Conservation (phyloP, 202 grass and related monocot genomes). For the Panicum hallii region DNA sequence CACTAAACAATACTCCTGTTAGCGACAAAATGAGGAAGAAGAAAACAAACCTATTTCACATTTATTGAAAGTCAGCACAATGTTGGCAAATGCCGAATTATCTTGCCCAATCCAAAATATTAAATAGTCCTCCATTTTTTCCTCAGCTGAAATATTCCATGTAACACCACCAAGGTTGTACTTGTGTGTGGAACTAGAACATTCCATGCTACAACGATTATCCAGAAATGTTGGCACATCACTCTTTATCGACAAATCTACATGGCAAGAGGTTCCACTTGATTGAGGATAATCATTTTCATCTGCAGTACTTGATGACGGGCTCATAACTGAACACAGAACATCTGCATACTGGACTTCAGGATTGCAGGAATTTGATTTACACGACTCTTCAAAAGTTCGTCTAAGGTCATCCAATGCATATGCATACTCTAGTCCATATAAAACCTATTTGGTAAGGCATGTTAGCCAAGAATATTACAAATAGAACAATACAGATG, state of each 20-base stretch:
- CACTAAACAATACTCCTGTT: neutral
- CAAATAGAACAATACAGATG: constrained; percentile 13
- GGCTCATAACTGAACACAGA: constrained; percentile 69
- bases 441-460: constrained; percentile 61
- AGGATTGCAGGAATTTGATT: constrained; percentile 44
- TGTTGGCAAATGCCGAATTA: constrained; percentile 84
- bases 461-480: constrained; percentile 26
- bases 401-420: constrained; percentile 69
- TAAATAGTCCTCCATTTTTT: constrained; percentile 78
- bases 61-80: constrained; percentile 92
- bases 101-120: constrained; percentile 93
- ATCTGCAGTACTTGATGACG: constrained; percentile 52
- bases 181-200: constrained; percentile 38
- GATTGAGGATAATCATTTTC: constrained; percentile 40
- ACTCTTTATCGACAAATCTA: constrained; percentile 19
- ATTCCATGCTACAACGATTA: constrained; percentile 51
- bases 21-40: constrained; percentile 42
- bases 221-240: constrained; percentile 41
- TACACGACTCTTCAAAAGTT: constrained; percentile 43
- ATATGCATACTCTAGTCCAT: constrained; percentile 85
- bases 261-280: constrained; percentile 32
- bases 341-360: constrained; percentile 66
- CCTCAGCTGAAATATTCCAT: constrained; percentile 63
- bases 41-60: constrained; percentile 80
- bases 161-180: constrained; percentile 78